phyloP scores from a whole-genome alignment of 352 stramenopile species.

The Phytopythium montanum region DNA sequence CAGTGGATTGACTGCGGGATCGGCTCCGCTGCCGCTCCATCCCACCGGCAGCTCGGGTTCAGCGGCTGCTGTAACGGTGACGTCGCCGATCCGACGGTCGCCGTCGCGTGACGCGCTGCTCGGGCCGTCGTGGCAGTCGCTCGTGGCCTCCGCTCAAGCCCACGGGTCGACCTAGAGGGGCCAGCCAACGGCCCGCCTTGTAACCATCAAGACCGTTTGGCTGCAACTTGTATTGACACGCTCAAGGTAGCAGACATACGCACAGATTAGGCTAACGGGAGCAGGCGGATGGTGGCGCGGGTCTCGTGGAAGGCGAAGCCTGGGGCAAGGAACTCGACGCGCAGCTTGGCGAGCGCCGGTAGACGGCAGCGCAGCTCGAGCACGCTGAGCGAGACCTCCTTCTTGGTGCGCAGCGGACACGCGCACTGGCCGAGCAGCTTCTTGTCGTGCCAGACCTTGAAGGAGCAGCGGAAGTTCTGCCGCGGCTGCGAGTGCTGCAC shows the following conservation, averaged over 20 bases:
- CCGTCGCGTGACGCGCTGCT: constrained; percentile 68
- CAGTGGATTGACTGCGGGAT: not conserved
- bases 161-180: not conserved
- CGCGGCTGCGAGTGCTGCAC: constrained; percentile 32
- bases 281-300: constrained; percentile 28
- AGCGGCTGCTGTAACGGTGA: not conserved
- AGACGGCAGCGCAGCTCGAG: constrained; percentile 30
- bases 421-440: constrained; percentile 35
- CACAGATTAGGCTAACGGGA: constrained; percentile 1
- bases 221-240: not conserved
- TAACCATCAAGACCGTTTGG: not conserved
- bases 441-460: constrained; percentile 37
- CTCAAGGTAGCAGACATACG: not conserved
- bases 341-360: constrained; percentile 26
- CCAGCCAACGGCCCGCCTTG: not conserved
- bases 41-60: not conserved
- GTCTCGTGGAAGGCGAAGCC: constrained; percentile 45
- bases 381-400: constrained; percentile 35
- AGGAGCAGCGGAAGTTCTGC: constrained; percentile 29
- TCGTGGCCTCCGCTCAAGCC: constrained; percentile 22
- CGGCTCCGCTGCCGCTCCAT: constrained; percentile 4
- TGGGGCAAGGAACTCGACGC: constrained; percentile 35
- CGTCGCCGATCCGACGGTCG: constrained; percentile 46
- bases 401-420: constrained; percentile 33
- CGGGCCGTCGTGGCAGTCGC: constrained; percentile 64